A percentile compares a stretch with the other conserved stretches of the same genome.
Conservation (phyloP, 139 green algal genomes). For the Dunaliella sp. region DNA sequence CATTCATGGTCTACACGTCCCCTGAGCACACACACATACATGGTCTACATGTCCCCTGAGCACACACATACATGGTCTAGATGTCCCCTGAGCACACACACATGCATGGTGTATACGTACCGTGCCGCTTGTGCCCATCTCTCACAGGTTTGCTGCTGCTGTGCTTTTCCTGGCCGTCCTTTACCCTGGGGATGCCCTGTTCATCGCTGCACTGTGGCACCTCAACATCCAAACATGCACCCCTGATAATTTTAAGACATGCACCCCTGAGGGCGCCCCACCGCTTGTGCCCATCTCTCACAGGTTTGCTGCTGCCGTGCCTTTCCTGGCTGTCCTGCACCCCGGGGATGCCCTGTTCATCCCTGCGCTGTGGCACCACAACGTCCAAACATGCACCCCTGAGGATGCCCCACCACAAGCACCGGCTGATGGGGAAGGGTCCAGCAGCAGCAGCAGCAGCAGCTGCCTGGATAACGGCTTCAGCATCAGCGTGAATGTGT, state of each 20-base stretch:
- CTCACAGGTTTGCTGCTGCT: conserved; percentile 11
- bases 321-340: conserved; percentile 36
- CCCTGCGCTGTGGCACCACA: conserved; percentile 62
- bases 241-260: no score
- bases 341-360: conserved; percentile 62
- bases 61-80: no score
- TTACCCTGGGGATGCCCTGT: conserved; percentile 50
- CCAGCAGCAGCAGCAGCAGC: neutral
- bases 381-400: conserved; percentile 28
- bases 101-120: no score
- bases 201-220: conserved; percentile 63
- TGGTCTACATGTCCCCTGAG: no score
- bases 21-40: no score
- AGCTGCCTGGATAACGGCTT: conserved; percentile 12
- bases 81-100: no score
- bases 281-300: no score
- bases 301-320: conserved; percentile 13
- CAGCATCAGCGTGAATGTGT: conserved; percentile 57
- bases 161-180: conserved; percentile 40
- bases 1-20: no score
- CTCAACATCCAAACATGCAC: conserved; percentile 46
- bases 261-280: neutral
- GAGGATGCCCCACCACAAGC: neutral
- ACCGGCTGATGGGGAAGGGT: neutral
- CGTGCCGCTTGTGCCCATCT: no score